Percentiles rank a stretch among this genome's conserved stretches.
These are phyloP conservation scores for Atkinsonella hypoxylon DNA, from an alignment of 2,329 filamentous ascomycete species.

Conservation along the genomic window DNA sequence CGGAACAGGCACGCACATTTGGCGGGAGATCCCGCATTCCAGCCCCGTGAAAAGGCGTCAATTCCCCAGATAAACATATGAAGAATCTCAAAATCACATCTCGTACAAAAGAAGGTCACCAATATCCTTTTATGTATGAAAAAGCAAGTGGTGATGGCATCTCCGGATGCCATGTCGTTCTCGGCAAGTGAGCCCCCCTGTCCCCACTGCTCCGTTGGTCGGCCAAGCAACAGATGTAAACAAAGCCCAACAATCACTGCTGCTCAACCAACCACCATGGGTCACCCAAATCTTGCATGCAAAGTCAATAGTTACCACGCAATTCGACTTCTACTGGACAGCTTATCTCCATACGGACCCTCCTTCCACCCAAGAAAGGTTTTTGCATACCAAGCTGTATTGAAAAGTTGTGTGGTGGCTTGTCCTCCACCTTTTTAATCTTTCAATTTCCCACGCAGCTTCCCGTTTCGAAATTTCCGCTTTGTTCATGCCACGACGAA, in stretches of 20 bases:
- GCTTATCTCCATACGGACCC: background rate
- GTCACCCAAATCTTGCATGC: constrained; percentile 13
- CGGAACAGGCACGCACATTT: background rate
- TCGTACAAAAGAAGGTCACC: background rate
- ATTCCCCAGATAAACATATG: background rate
- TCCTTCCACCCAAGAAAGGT: background rate
- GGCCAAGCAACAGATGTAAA: constrained; percentile 25
- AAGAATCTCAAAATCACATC: background rate
- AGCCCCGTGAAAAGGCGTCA: background rate
- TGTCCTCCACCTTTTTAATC: background rate
- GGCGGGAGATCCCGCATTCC: constrained; percentile 4
- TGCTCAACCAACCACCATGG: constrained; percentile 19
- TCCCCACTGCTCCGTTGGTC: constrained; percentile 9
- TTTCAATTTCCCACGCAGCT: background rate
- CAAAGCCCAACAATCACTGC: constrained; percentile 15
- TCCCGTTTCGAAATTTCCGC: background rate
- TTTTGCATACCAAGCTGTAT: background rate
- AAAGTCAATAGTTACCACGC: background rate
- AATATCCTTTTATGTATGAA: background rate
- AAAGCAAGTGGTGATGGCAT: background rate
- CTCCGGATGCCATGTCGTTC: background rate
- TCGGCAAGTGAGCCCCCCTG: background rate
- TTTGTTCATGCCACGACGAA: constrained; percentile 14
- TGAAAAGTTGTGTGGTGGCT: constrained; percentile 3
- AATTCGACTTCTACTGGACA: background rate